A percentile compares a stretch with the other conserved stretches of the same genome.
Conservation (phyloP, 768 basidiomycete species). For the Heimioporus sp. region DNA sequence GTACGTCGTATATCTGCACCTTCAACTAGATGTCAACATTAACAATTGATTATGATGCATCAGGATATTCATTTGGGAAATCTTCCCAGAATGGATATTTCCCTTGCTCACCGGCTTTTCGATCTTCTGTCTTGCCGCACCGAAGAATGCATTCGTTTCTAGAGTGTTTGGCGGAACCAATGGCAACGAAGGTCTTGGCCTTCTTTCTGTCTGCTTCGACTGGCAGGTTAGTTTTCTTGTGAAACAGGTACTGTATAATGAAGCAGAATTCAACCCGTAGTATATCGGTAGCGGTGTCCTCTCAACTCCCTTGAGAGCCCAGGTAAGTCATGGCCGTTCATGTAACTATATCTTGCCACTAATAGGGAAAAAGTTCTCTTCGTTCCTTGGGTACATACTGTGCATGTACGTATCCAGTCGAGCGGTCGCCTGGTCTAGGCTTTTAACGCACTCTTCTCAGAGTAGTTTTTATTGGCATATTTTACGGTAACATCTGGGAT, state of each 20-base stretch:
- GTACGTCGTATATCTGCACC: slow-evolving; percentile 33
- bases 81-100: slow-evolving; percentile 39
- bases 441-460: slow-evolving; percentile 12
- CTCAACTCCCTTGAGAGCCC: slow-evolving; percentile 53
- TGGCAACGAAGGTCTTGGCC: slow-evolving; percentile 61
- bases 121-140: slow-evolving; percentile 57
- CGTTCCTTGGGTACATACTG: slow-evolving; percentile 41
- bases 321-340: slow-evolving; percentile 26
- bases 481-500: slow-evolving; percentile 53
- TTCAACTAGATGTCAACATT: background rate
- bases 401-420: slow-evolving; percentile 45
- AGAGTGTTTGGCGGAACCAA: slow-evolving; percentile 60
- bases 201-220: slow-evolving; percentile 57
- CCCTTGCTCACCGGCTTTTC: slow-evolving; percentile 62
- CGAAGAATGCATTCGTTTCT: slow-evolving; percentile 48
- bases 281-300: slow-evolving; percentile 37
- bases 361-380: too few relatives aligned
- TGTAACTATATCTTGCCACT: too few relatives aligned
- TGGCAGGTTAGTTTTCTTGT: slow-evolving; percentile 48
- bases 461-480: slow-evolving; percentile 36
- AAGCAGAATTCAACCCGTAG: slow-evolving; percentile 6
- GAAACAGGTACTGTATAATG: background rate
- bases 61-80: slow-evolving; percentile 33
- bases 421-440: background rate
- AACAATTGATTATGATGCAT: slow-evolving; percentile 9